Base-by-base conservation (phyloP, 2,329 filamentous ascomycete genomes). In the Aspergillus candidus region DNA sequence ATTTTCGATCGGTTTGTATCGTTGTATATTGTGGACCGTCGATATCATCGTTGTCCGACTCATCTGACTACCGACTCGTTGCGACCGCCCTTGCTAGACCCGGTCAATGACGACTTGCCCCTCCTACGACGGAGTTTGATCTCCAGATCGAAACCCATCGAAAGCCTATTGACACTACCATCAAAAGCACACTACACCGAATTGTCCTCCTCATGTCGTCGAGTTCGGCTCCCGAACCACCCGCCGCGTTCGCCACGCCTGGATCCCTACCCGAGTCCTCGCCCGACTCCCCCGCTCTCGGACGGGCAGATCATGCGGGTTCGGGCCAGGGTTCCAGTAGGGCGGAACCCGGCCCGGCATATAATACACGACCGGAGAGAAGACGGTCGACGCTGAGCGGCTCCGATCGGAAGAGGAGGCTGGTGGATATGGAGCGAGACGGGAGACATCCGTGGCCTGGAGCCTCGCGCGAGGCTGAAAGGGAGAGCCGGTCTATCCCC, bases 321-420 rank as follows among this genome's bases (percentile, higher is more conserved):
- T 48, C 46, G 18, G 45, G 49, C 11, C 47, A 44, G 18, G 45
- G 49, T 10, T 46, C 13, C 15, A 36, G 47, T 33, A 51, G 49
- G 15, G 40, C 34, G 33, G 49, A 51, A 46, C 47, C 48, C 39
- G 54, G 49, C 7, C 41, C 53, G 50, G 32, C 46, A 44, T 32
- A 42, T 27, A 54, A 54, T 40, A 46, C 30, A 27, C 49, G 49
- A 13, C 15, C 43, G 12, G 53, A 53, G 35, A 44, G 54, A 43
- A 45, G 55, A 17, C 53, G 55, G 38, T 53, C 56, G 13, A 53
- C 55, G 14, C 39, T 57, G 11, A 40, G 49, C 29, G 56, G 51
- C 18, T 50, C 62, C 42, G 68, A 72, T 45, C 62, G 69, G 36
- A 72, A 72, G 54, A 64, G 69, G 48, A 65, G 69, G 48, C 51